Evolutionary conservation across 2,329 filamentous ascomycete species (phyloP).

Genomic region (Arthrobotrys musiformis): DNA sequence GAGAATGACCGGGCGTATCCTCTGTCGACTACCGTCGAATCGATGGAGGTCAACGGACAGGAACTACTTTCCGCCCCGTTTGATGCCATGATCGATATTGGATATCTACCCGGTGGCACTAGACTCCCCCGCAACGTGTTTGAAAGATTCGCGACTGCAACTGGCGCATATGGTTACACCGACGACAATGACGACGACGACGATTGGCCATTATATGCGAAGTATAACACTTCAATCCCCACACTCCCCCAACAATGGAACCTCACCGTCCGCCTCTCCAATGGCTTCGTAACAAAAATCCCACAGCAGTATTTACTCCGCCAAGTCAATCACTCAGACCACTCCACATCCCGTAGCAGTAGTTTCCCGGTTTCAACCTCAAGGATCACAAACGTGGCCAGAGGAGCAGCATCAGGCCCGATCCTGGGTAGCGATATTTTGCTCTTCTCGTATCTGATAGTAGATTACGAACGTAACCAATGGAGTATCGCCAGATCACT

Average conservation of each 20-base stretch:
- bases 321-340: not conserved
- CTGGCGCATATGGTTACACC: not conserved
- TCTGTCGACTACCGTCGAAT: conserved; percentile 6
- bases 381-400: conserved; percentile 2
- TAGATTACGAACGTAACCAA: conserved; percentile 23
- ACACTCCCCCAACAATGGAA: conserved; percentile 18
- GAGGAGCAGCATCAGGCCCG: too few species aligned
- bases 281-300: conserved; percentile 19
- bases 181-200: conserved; percentile 7
- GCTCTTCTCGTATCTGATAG: conserved; percentile 16
- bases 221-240: conserved; percentile 11
- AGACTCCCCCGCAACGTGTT: conserved; percentile 18
- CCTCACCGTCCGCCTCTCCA: conserved; percentile 19
- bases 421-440: conserved; percentile 5
- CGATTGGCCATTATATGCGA: not conserved
- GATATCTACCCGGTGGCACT: not conserved
- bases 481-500: conserved; percentile 26
- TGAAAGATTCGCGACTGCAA: not conserved
- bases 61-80: conserved; percentile 20
- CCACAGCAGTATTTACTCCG: conserved; percentile 13
- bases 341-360: not conserved
- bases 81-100: conserved; percentile 15
- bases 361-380: not conserved
- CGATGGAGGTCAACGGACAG: conserved; percentile 25
- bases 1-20: not conserved